Base-by-base conservation (phyloP, 139 green algal genomes). In the Tetraselmis striata region DNA sequence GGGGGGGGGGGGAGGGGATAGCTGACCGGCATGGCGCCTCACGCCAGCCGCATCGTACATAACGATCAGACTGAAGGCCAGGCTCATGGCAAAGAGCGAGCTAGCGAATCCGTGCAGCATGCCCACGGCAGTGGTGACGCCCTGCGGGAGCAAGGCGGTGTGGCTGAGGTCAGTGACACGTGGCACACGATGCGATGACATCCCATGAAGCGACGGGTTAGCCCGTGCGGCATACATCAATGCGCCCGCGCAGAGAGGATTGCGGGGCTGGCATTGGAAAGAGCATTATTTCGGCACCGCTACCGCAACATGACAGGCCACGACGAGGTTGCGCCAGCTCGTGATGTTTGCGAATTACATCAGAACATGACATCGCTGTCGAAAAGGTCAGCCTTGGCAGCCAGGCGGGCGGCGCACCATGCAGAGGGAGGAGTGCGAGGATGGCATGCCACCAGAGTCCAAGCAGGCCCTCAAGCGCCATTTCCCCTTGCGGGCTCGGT, bases 31-130 rank as follows among this genome's bases (percentile, higher is more conserved):
- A 85, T 99, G 96, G 28, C 91, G 85, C 29, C 96, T 87, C 32
- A 99, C 95, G n/a, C 93, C 93, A 45, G 97, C 95, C 1, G 96
- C 96, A 86, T 99, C 96, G 83, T 99, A 99, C 97, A 99, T 99
- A 24, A 99, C 95, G 31, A 99, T 97, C 5, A 94, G 85, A 74
- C 86, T 97, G 92, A 99, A 98, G 25, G 87, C 94, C 1, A 98
- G 83, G 27, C 84, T 87, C 25, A 98, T 82, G 0, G 96, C 92
- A 85, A 99, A 99, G 1, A 98, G 80, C 0, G 92, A 78, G 81
- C 87, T 94, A 75, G 86, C 87, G 29, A 99, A 77, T 5, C 96
- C 96, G 32, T 97, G 89, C 78, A 93, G 85, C 45, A 97, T 83
- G 0, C 91, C 96, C 2, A 99, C 87, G 22, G 95, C 93, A 2